These are phyloP conservation scores for Ampelomyces quisqualis DNA, from an alignment of 2,329 filamentous ascomycete genomes.

Conservation along the genomic window DNA sequence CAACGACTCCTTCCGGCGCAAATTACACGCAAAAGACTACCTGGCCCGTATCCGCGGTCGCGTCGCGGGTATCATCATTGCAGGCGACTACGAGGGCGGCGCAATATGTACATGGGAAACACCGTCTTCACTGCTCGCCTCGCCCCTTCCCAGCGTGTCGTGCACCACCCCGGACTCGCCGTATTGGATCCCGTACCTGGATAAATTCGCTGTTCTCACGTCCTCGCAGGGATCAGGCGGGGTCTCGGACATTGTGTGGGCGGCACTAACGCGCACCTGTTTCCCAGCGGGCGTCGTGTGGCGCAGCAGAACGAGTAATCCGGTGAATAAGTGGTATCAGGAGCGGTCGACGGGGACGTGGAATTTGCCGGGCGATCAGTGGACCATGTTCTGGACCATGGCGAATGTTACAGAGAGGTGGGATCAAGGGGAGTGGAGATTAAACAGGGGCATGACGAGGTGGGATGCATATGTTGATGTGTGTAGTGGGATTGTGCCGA, in stretches of 20 bases:
- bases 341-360: constrained; percentile 81
- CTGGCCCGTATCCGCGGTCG: constrained; percentile 75
- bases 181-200: constrained; percentile 76
- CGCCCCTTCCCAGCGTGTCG: too few species aligned
- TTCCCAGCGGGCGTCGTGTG: constrained; percentile 90
- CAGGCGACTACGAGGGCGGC: constrained; percentile 93
- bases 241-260: constrained; percentile 94
- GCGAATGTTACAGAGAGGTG: constrained; percentile 57
- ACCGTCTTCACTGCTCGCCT: constrained; percentile 55
- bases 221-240: constrained; percentile 86
- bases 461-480: constrained; percentile 54
- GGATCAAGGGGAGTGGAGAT: constrained; percentile 52
- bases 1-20: constrained; percentile 86
- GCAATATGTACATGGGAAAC: constrained; percentile 94
- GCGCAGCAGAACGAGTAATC: constrained; percentile 86
- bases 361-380: constrained; percentile 78
- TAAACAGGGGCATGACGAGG: constrained; percentile 46
- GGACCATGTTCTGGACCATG: constrained; percentile 99
- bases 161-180: constrained; percentile 55
- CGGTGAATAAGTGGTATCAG: constrained; percentile 99
- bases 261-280: constrained; percentile 86
- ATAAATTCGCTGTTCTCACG: constrained; percentile 94
- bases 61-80: constrained; percentile 89
- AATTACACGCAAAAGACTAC: constrained; percentile 81
- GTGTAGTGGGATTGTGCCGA: constrained; percentile 51